phyloP scores from a whole-genome alignment of 352 stramenopile genomes.

The Elongisporangium prolatum region DNA sequence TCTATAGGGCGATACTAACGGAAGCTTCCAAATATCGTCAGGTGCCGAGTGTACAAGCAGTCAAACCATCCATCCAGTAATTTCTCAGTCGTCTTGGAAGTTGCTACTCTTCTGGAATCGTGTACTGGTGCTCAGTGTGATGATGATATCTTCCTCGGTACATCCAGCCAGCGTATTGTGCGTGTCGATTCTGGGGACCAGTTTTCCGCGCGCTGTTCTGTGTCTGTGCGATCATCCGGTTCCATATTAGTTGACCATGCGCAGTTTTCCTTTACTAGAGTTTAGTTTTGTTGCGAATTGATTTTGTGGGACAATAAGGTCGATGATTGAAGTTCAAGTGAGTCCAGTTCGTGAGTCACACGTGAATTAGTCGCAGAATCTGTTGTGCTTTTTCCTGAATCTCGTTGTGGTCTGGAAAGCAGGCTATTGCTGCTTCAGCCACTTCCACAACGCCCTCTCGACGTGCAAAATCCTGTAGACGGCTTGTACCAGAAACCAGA shows the following conservation, averaged over 20 bases:
- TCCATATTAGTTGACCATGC: conserved; percentile 30
- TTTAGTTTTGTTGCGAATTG: background rate
- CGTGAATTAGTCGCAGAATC: conserved; percentile 43
- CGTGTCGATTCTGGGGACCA: conserved; percentile 21
- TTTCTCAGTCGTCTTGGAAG: conserved; percentile 25
- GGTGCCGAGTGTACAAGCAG: conserved; percentile 35
- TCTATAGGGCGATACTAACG: background rate
- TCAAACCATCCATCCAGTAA: conserved; percentile 1
- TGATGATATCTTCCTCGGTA: conserved; percentile 39
- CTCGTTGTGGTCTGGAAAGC: conserved; percentile 65
- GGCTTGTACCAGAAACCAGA: conserved; percentile 40
- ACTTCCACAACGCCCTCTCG: conserved; percentile 78
- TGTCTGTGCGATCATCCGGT: conserved; percentile 7
- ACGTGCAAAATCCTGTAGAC: conserved; percentile 51
- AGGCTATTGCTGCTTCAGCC: conserved; percentile 69
- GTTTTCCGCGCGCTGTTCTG: conserved; percentile 25
- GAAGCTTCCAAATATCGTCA: conserved; percentile 9
- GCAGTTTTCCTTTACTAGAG: conserved; percentile 34
- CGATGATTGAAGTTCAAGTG: conserved; percentile 10
- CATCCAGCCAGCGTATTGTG: conserved; percentile 34
- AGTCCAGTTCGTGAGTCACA: background rate
- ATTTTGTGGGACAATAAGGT: background rate
- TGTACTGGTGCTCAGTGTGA: conserved; percentile 28
- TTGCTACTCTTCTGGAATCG: conserved; percentile 26
- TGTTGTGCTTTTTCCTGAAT: conserved; percentile 80